phyloP scores from a whole-genome alignment of 305 asterid species.

The Solanum hybrid region DNA sequence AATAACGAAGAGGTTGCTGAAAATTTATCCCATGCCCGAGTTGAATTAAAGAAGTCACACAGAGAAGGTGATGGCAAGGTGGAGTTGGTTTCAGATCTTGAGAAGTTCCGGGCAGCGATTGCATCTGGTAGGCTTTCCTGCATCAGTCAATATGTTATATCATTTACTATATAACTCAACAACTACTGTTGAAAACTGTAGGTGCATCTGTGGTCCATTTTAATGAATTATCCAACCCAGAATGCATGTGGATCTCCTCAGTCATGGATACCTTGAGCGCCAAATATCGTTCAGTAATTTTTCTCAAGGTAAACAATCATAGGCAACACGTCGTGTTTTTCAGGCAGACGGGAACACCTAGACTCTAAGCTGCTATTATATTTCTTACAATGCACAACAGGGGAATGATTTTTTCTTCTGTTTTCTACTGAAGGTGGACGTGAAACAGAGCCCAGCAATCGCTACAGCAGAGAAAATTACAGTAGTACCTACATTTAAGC shows the following conservation, averaged over 20 bases:
- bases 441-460: not conserved
- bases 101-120: constrained; percentile 55
- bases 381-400: not conserved
- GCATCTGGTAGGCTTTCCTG: constrained; percentile 33
- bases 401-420: not conserved
- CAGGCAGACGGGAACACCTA: not conserved
- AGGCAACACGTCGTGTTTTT: not conserved
- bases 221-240: constrained; percentile 1
- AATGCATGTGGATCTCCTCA: constrained; percentile 11
- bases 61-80: constrained; percentile 72
- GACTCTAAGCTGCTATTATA: not conserved
- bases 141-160: not conserved
- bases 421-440: not conserved
- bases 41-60: constrained; percentile 44
- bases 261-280: constrained; percentile 5
- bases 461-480: not conserved
- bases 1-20: constrained; percentile 55
- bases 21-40: constrained; percentile 42
- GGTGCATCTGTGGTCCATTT: constrained; percentile 14
- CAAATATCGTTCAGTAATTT: constrained; percentile 12
- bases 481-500: not conserved
- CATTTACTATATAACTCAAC: not conserved
- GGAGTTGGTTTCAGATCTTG: constrained; percentile 42
- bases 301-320: constrained; percentile 16
- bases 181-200: not conserved